Base-by-base conservation (phyloP, 73 alveolate species). In the Paramecium pentaurelia region DNA sequence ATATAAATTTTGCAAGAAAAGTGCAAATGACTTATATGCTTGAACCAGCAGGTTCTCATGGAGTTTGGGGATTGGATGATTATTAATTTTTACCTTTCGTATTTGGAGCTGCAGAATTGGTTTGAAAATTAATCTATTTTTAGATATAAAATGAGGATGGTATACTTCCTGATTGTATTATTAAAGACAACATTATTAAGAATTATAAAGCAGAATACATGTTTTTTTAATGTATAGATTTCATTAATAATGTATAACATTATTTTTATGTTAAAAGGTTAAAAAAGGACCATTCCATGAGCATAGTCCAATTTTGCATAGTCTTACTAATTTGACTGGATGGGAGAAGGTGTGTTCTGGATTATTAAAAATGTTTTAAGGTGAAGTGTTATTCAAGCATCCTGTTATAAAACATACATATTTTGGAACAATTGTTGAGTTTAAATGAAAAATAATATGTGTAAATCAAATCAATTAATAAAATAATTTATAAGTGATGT, bases 31-130 rank as follows among this genome's bases (percentile, higher is more conserved):
- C 97, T 42, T 98, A 40, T 88, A 95, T 96, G 92, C 95, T 98
- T 32, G 99, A 98, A 93, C 99, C 99, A n/a, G 99, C 99, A 2
- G 99, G 99, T 8, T 97, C 99, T 8, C 99, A 98, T 89, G 99
- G 99, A 28, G 99, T 98, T 58, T 98, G 99, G 99, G 99, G 99
- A 18, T 95, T 98, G 18, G 99, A 98, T 92, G 99, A 98, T 86
- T 98, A 98, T 94, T 99, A 98, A 91, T 97, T 97, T 92, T 94
- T 98, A 30, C 98, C 99, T 8, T 98, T 98, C 96, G 88, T 98
- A 37, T 94, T 98, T 77, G 99, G 99, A 30, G 99, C 99, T 14
- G 87, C 87, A 68, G 64, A 73, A 73, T 11, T 73, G 68, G 87
- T 73, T 37, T 37, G 40, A 36, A 12, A 16, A 14, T 12, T 8